Conservation (phyloP, 1,139 yeast genomes). For the Geotrichum reessii region DNA sequence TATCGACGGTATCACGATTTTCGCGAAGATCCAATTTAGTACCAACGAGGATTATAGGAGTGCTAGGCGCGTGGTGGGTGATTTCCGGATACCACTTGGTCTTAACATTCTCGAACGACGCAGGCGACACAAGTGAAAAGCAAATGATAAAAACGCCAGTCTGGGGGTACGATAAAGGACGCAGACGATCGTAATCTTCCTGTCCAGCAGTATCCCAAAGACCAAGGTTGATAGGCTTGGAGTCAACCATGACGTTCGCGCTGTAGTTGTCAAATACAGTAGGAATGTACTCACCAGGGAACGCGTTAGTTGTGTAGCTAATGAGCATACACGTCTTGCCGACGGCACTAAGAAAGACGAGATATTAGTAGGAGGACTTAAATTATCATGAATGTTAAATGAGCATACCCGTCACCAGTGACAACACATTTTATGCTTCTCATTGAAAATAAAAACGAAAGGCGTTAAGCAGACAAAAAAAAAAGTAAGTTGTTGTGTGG, state of each 20-base stretch:
- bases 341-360: constrained; percentile 52
- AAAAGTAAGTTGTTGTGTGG: no score
- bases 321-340: constrained; percentile 89
- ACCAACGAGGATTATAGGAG: constrained; percentile 92
- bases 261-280: constrained; percentile 89
- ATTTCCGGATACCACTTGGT: constrained; percentile 99
- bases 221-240: constrained; percentile 54
- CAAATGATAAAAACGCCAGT: constrained; percentile 97
- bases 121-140: constrained; percentile 92
- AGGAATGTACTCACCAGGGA: constrained; percentile 93
- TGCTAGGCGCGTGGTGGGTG: constrained; percentile 96
- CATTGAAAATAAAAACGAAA: no score
- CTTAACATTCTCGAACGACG: constrained; percentile 94
- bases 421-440: constrained; percentile 66
- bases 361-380: background rate
- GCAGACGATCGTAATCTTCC: constrained; percentile 94
- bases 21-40: constrained; percentile 93
- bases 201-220: constrained; percentile 98
- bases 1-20: constrained; percentile 83
- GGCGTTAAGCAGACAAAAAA: no score
- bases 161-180: constrained; percentile 94
- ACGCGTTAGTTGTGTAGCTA: constrained; percentile 86
- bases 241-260: constrained; percentile 79
- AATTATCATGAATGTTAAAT: no score
- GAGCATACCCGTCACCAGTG: no score